Base-by-base conservation (phyloP, 73 alveolate species). In the Durusdinium trenchii region DNA sequence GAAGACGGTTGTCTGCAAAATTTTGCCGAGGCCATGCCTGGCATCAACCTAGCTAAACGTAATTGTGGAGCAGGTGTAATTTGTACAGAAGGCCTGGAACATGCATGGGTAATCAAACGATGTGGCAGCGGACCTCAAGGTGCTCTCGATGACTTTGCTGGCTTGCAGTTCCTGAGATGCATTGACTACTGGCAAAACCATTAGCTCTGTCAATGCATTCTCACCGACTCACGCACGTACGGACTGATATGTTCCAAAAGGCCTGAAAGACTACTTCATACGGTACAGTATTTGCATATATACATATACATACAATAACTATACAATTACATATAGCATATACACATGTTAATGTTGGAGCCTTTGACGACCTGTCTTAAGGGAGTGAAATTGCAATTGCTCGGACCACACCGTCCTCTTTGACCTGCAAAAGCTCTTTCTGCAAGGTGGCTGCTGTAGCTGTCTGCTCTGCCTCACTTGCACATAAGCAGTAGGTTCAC, bases 391-490 rank as follows among this genome's bases (percentile, higher is more conserved):
- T 16, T 57, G 69, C 12, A 12, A 57, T 16, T 57, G 32, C n/a
- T n/a, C 73, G n/a, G n/a, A 60, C 30, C 64, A 46, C 38, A n/a
- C 69, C 69, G 30, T 81, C 91, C 91, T 81, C 91, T 35, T 81
- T 81, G 71, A 81, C 91, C 18, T 81, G 47, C 30, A 47, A 64
- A 45, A 81, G 71, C 69, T 81, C 91, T 81, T 81, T 48, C 91
- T 81, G 91, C 91, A 81, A 81, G 71, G 50, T 81, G 47, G 67
- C 91, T 81, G 50, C 67, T 45, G 48, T 35, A 50, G 91, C 91
- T 48, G 91, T 45, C 69, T 47, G 71, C 32, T 81, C 67, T 16
- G 71, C 71, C 67, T 48, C n/a, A 50, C 50, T 26, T n/a, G 51
- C 18, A 23, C 9, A 20, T 23, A 7, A 73, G 18, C n/a, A n/a